Evolutionary conservation across 139 green algal species (phyloP).

Genomic region (Diplosphaera chodatii): DNA sequence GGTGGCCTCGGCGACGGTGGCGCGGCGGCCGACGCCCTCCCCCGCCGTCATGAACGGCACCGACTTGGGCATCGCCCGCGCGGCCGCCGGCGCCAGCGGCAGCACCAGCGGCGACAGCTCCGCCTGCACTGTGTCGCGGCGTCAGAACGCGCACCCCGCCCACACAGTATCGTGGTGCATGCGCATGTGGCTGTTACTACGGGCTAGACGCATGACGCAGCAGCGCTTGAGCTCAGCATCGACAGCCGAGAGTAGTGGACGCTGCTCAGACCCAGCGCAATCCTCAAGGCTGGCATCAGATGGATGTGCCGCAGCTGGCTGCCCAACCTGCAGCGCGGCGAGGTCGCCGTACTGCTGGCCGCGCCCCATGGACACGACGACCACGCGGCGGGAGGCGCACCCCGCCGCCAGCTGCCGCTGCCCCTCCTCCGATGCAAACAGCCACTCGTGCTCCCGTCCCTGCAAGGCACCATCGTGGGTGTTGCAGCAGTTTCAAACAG

Average conservation of each 20-base stretch:
- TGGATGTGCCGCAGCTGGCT: too few relatives aligned
- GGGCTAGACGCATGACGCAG: too few relatives aligned
- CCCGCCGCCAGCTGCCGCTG: conserved; percentile 31
- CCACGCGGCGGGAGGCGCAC: conserved; percentile 24
- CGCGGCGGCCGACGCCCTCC: conserved; percentile 30
- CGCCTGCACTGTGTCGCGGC: conserved; percentile 17
- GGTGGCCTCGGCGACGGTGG: conserved; percentile 6
- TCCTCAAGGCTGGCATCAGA: too few relatives aligned
- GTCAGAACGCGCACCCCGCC: too few relatives aligned
- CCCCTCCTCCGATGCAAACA: conserved; percentile 39
- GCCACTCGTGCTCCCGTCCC: conserved; percentile 47
- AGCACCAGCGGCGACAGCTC: conserved; percentile 41
- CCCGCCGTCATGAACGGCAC: conserved; percentile 35
- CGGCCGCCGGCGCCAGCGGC: conserved; percentile 20
- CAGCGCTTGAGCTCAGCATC: too few relatives aligned
- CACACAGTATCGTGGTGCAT: too few relatives aligned
- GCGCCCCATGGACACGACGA: conserved; percentile 32
- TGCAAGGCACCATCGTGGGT: conserved; percentile 9
- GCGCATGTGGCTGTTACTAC: too few relatives aligned
- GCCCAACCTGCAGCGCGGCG: neutral
- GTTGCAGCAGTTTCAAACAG: too few relatives aligned
- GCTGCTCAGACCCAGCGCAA: too few relatives aligned
- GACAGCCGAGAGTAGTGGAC: too few relatives aligned
- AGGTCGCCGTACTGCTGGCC: conserved; percentile 27
- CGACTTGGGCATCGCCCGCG: neutral